These are phyloP conservation scores for Plasmodium chabaudi DNA, from an alignment of 169 alveolate species.

Conservation along the genomic window DNA sequence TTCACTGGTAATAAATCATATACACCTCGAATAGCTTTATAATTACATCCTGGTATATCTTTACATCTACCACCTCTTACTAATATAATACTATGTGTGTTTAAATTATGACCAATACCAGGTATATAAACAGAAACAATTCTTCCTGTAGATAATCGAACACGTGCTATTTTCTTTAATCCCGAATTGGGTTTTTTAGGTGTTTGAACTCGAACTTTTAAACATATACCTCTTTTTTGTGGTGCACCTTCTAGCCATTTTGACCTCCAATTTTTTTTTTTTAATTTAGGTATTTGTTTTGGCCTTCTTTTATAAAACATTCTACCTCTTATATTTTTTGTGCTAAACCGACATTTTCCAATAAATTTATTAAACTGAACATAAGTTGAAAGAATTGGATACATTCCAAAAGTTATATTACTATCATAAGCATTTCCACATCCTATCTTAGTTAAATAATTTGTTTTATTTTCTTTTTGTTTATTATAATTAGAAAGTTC, in stretches of 20 bases:
- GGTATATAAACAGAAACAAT: constrained; percentile 88
- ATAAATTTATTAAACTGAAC: not conserved
- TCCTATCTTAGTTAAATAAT: too few species aligned
- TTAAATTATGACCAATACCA: constrained; percentile 89
- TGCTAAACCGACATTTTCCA: constrained; percentile 56
- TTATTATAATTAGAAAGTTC: too few species aligned
- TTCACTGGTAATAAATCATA: constrained; percentile 89
- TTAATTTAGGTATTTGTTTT: constrained; percentile 85
- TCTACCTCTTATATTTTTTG: constrained; percentile 86
- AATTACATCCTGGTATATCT: constrained; percentile 90
- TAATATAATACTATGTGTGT: constrained; percentile 87
- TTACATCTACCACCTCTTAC: constrained; percentile 91
- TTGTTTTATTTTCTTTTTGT: too few species aligned
- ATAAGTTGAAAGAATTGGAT: not conserved
- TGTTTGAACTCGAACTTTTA: constrained; percentile 85
- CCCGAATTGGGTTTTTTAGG: constrained; percentile 91
- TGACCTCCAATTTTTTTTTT: constrained; percentile 86
- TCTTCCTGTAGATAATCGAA: constrained; percentile 87
- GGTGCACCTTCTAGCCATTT: constrained; percentile 90
- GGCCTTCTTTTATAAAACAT: constrained; percentile 86
- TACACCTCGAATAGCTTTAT: constrained; percentile 89
- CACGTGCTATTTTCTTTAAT: constrained; percentile 89
- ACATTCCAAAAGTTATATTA: not conserved
- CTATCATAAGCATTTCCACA: not conserved
- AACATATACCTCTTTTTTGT: constrained; percentile 86